Evolutionary conservation across 352 stramenopile species (phyloP).

Genomic region (Phytophthora pisi): DNA sequence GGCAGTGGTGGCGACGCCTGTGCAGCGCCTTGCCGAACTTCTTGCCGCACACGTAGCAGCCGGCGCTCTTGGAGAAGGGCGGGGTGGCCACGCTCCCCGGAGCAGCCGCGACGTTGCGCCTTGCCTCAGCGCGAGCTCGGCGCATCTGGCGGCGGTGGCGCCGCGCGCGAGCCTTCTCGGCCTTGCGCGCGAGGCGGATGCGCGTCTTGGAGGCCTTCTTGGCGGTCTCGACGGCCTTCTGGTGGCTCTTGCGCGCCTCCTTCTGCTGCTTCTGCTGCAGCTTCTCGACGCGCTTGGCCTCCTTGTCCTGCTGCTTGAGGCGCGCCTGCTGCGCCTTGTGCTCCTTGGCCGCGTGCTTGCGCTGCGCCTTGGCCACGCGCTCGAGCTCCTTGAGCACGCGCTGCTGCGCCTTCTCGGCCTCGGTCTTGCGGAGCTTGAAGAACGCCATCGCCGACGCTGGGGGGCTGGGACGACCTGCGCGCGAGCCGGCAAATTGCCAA

Average conservation of each 20-base stretch:
- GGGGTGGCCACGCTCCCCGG: conserved; percentile 2
- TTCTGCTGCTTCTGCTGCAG: conserved; percentile 25
- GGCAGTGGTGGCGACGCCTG: conserved; percentile 66
- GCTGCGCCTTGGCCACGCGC: conserved; percentile 31
- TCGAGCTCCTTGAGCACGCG: conserved; percentile 33
- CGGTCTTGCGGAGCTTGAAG: conserved; percentile 31
- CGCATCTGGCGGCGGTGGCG: conserved; percentile 9
- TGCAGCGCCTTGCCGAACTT: conserved; percentile 41
- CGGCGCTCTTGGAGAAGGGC: conserved; percentile 38
- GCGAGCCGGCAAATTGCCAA: conserved; percentile 35
- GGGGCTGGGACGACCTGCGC: conserved; percentile 4
- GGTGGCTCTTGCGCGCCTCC: conserved; percentile 21
- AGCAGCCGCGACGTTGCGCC: background rate
- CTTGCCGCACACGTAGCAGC: conserved; percentile 51
- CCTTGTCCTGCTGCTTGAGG: conserved; percentile 25
- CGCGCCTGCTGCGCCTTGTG: conserved; percentile 27
- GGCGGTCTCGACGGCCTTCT: conserved; percentile 19
- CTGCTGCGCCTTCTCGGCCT: conserved; percentile 33
- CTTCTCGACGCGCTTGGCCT: conserved; percentile 21
- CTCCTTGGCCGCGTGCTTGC: conserved; percentile 23
- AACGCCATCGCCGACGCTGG: conserved; percentile 19
- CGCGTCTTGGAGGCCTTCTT: conserved; percentile 37
- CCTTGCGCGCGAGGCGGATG: conserved; percentile 20
- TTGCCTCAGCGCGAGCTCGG: background rate
- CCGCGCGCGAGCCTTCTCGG: conserved; percentile 27